These are phyloP conservation scores for Emergomyces orientalis DNA, from an alignment of 2,329 filamentous ascomycete species.

Conservation along the genomic window DNA sequence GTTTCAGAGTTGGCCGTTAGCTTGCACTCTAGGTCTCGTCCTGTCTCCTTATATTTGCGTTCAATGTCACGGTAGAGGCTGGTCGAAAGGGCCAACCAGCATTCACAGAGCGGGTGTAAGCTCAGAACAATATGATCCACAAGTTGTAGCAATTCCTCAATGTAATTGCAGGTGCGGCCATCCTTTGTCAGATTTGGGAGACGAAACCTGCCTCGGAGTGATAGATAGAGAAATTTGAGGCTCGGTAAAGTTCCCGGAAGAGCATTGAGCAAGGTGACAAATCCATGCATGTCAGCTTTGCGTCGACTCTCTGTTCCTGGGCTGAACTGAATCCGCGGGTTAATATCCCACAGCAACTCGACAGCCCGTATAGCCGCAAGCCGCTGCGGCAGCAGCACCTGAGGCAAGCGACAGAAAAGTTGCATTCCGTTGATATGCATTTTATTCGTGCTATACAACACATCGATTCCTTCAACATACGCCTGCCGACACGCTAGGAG, in stretches of 20 bases:
- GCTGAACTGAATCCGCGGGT: neutral
- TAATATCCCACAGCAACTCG: slow-evolving; percentile 9
- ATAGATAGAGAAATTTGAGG: slow-evolving; percentile 9
- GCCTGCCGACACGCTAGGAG: slow-evolving; percentile 25
- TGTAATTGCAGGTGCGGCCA: slow-evolving; percentile 3
- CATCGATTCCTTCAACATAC: slow-evolving; percentile 24
- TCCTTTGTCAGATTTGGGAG: neutral
- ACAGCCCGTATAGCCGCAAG: slow-evolving; percentile 8
- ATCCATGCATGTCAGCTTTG: slow-evolving; percentile 7
- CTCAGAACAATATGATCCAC: slow-evolving; percentile 7
- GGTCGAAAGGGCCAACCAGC: too few species aligned
- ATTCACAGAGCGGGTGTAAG: neutral
- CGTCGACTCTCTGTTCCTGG: neutral
- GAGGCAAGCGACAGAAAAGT: slow-evolving; percentile 4
- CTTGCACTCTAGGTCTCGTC: too few species aligned
- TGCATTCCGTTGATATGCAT: slow-evolving; percentile 18
- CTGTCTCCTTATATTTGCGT: too few species aligned
- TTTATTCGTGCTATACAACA: slow-evolving; percentile 25
- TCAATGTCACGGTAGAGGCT: too few species aligned
- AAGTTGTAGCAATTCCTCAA: slow-evolving; percentile 6
- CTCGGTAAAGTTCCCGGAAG: slow-evolving; percentile 8
- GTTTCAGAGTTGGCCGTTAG: too few species aligned
- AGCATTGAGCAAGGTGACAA: slow-evolving; percentile 7
- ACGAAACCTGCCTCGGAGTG: neutral
- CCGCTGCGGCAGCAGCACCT: slow-evolving; percentile 9